Base-by-base conservation (phyloP, 371 early-diverging fungal genomes). In the Syncephalastrum racemosum region DNA sequence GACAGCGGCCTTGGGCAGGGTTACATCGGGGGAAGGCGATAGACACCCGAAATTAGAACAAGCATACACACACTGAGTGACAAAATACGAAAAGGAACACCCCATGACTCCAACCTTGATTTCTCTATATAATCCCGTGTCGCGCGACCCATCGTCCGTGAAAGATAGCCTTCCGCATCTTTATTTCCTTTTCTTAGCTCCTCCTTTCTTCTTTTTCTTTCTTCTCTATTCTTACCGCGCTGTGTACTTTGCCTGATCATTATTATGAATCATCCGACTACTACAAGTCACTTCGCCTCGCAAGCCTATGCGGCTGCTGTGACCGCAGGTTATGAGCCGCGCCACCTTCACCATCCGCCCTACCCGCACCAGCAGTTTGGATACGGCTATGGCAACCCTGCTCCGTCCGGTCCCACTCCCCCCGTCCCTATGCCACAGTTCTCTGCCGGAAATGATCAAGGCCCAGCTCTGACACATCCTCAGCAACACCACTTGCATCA, bases 401-500 rank as follows among this genome's bases (percentile, higher is more conserved):
- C 27, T 4, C 27, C 27, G 1, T 27, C 27, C 7, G 27, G 27
- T 7, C 27, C 27, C 27, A 27, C 27, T 27, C 27, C 27, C 27
- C 27, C 27, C 27, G 27, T 27, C 27, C 7, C 27, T 27, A 27
- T 53, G 22, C 54, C 53, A 14, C 53, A 53, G 40, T 53, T 53
- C 44, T 53, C 54, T 19, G 18, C 54, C 1, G 54, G 22, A 14
- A 45, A 19, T 44, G 20, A 22, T 43, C 40, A 42, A 13, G 19
- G 15, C 15, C 20, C 49, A 48, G 2, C 49, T 24, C n/a, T 48
- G 8, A 19, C 15, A 20, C 54, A 53, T 44, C 54, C 54, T 24
- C 54, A 53, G 22, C 54, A 53, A 18, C 54, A 53, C 14, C 54
- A 53, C 27, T 31, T 53, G 16, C 54, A 53, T 24, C 54, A 53